phyloP scores from a whole-genome alignment of 345 rosid genomes.

The Ceriops zippeliana region DNA sequence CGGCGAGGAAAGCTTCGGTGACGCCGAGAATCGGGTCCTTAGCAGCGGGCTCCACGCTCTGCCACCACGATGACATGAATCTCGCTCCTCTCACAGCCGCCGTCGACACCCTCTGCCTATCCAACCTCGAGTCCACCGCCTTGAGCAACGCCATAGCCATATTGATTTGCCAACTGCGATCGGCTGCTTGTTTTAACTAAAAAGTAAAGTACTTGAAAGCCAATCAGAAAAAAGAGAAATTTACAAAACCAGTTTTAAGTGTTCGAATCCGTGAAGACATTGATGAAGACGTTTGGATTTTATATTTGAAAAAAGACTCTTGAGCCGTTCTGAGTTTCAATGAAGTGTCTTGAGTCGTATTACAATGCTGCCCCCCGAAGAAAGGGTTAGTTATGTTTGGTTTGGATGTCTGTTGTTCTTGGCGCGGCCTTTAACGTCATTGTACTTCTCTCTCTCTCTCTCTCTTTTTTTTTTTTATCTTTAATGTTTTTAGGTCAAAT shows the following conservation, averaged over 20 bases:
- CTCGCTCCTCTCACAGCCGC: conserved; percentile 32
- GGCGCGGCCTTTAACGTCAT: too few relatives aligned
- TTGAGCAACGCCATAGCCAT: not conserved
- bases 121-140: not conserved
- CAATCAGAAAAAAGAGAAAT: not conserved
- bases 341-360: not conserved
- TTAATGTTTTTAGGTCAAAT: too few relatives aligned
- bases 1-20: conserved; percentile 94
- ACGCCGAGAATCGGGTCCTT: conserved; percentile 97
- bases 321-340: not conserved
- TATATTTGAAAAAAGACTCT: not conserved
- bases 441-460: too few relatives aligned
- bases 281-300: not conserved
- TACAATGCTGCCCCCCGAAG: not conserved
- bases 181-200: too few relatives aligned
- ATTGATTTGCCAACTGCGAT: not conserved
- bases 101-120: not conserved
- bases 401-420: too few relatives aligned
- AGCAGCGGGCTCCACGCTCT: conserved; percentile 78
- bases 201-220: too few relatives aligned
- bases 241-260: not conserved
- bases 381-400: too few relatives aligned
- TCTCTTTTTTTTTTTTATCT: too few relatives aligned
- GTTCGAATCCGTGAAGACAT: not conserved
- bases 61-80: conserved; percentile 87